phyloP scores from a whole-genome alignment of 169 alveolate species.

The Eimeria necatrix region DNA sequence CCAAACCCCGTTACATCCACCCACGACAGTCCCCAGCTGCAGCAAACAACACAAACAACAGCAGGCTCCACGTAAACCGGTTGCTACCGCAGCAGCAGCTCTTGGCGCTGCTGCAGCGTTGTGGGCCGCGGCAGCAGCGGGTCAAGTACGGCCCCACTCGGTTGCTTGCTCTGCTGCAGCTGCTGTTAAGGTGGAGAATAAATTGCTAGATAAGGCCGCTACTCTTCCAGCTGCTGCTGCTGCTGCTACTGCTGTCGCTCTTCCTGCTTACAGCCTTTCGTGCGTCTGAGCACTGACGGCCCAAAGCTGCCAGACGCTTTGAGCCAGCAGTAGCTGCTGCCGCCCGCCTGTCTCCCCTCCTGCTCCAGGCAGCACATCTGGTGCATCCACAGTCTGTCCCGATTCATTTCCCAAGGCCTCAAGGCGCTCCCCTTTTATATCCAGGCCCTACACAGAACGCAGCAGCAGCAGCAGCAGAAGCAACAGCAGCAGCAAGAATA shows the following conservation, averaged over 20 bases:
- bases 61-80: not conserved
- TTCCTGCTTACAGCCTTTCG: slow-evolving; percentile 61
- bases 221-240: slow-evolving; percentile 37
- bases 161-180: slow-evolving; percentile 5
- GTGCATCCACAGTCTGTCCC: not conserved
- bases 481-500: not conserved
- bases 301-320: slow-evolving; percentile 78
- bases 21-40: slow-evolving; percentile 66
- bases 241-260: slow-evolving; percentile 57
- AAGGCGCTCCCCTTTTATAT: slow-evolving; percentile 42
- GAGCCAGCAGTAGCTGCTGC: slow-evolving; percentile 77
- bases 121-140: not conserved
- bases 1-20: slow-evolving; percentile 47
- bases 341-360: slow-evolving; percentile 6
- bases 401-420: slow-evolving; percentile 38
- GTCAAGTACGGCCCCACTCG: not conserved
- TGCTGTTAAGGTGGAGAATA: not conserved
- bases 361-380: not conserved
- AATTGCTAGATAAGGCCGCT: not conserved
- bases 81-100: not conserved
- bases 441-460: slow-evolving; percentile 24
- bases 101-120: not conserved
- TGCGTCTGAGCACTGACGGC: slow-evolving; percentile 67
- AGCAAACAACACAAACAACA: slow-evolving; percentile 27
- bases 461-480: slow-evolving; percentile 38